Evolutionary conservation across 345 rosid species (phyloP), one percentile per base, ranked within the genome.

Genomic region (Capsella bursapastoris): DNA sequence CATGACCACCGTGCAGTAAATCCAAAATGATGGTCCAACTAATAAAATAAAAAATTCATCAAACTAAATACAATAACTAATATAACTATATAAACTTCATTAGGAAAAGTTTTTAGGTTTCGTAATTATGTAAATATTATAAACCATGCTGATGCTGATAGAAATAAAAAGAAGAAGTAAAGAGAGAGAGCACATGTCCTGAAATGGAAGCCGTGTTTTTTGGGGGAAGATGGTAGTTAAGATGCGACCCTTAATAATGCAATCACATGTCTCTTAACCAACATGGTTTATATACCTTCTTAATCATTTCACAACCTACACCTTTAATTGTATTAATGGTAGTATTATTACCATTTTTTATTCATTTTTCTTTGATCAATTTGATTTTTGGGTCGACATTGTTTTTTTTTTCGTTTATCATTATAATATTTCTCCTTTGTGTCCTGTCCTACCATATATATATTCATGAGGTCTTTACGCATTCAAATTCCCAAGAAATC

Each of bases 241-340:
- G 66, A 70, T 57, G 57, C 57, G 48, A 45, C 65, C 11, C 57
- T 45, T 34, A 70, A 70, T 70, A 70, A 70, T 70, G 58, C 45
- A 0, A 22, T 47, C 74, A 70, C 74, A 70, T 70, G 74, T 28
- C 37, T 35, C 66, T 32, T 70, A 57, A 58, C 45, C 27, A 70
- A 57, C 66, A 45, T 70, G 66, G 44, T 57, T 69, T 45, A 70
- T 70, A 22, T 12, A 57, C 22, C 57, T 47, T 22, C 47, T 7
- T 57, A 70, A 57, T 70, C 57, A 70, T 70, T 45, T 70, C 65
- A 32, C 37, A 47, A 47, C 57, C 48, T 4, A 58, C 25, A 22
- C 57, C 38, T 58, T 57, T 5, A 13, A 38, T 40, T 27, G n/a
- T 25, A 52, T 32, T 38, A 9, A 22, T 38, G 27, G 11, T 68